phyloP scores from a whole-genome alignment of 345 rosid species.

The Cardamine occulta region DNA sequence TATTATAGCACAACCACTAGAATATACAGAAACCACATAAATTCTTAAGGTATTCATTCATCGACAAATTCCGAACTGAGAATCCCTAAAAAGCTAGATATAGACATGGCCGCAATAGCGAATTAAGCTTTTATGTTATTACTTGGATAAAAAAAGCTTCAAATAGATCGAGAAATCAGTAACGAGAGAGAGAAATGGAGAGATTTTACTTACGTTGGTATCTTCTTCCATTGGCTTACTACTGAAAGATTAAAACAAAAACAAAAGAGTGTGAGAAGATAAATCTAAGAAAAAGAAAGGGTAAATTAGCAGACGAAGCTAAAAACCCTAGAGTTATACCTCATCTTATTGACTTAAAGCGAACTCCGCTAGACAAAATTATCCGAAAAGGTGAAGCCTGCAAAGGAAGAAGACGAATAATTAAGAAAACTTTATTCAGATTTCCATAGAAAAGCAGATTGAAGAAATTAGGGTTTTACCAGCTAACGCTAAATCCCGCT shows the following conservation, averaged over 20 bases:
- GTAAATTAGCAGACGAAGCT: constrained; percentile 7
- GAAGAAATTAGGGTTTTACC: constrained; percentile 44
- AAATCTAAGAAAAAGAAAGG: not conserved
- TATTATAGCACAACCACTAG: not conserved
- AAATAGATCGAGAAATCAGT: constrained; percentile 22
- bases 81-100: not conserved
- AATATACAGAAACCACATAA: constrained; percentile 8
- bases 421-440: not conserved
- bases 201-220: constrained; percentile 46
- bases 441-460: constrained; percentile 17
- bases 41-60: not conserved
- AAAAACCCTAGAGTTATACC: constrained; percentile 39
- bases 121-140: constrained; percentile 13
- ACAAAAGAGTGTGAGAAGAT: not conserved
- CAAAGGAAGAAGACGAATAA: not conserved
- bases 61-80: not conserved
- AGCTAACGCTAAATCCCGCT: constrained; percentile 28
- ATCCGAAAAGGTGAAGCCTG: constrained; percentile 20
- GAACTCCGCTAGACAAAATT: constrained; percentile 37
- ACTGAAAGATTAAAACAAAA: constrained; percentile 44
- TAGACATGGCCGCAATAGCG: not conserved
- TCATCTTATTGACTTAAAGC: constrained; percentile 46
- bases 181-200: constrained; percentile 2
- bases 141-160: not conserved
- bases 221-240: constrained; percentile 85